These are phyloP conservation scores for Adansonia madagascariensis DNA, from an alignment of 441 rosid species.

Conservation along the genomic window DNA sequence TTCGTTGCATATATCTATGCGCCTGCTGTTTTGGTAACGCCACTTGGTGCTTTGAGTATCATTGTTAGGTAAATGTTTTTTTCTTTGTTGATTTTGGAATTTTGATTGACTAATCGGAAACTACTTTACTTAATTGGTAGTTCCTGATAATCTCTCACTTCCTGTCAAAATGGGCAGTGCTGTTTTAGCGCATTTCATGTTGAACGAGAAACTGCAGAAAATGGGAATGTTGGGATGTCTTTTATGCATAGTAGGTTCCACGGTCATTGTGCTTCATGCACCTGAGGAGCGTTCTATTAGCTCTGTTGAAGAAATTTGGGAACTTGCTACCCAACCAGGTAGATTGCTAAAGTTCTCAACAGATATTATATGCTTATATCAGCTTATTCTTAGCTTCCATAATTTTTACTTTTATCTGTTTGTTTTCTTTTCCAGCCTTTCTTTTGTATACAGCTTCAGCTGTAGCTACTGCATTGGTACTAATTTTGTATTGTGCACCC, in stretches of 20 bases:
- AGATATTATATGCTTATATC: neutral
- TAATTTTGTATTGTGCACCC: constrained; percentile 60
- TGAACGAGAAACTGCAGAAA: constrained; percentile 63
- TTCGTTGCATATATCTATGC: constrained; percentile 71
- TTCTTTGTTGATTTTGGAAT: neutral
- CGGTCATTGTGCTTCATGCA: constrained; percentile 66
- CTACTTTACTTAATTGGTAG: neutral
- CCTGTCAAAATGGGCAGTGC: constrained; percentile 49
- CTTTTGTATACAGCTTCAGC: constrained; percentile 62
- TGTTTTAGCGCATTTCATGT: constrained; percentile 63
- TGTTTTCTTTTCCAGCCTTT: constrained; percentile 52
- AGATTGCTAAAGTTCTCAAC: constrained; percentile 8
- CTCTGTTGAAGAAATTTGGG: constrained; percentile 69
- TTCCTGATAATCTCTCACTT: constrained; percentile 29
- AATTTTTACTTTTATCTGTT: constrained; percentile 19
- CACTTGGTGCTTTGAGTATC: constrained; percentile 77
- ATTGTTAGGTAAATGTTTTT: constrained; percentile 55
- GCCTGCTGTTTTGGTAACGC: constrained; percentile 74
- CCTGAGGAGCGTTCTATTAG: constrained; percentile 55
- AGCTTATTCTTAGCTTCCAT: constrained; percentile 6
- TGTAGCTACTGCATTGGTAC: constrained; percentile 55
- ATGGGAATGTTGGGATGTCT: constrained; percentile 77
- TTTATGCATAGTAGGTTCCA: constrained; percentile 71
- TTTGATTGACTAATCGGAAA: constrained; percentile 13
- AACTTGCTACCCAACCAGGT: constrained; percentile 74